Evolutionary conservation across 2,329 filamentous ascomycete species (phyloP), one percentile per base, ranked within the genome.

Genomic region (Furcasterigmium furcatum): DNA sequence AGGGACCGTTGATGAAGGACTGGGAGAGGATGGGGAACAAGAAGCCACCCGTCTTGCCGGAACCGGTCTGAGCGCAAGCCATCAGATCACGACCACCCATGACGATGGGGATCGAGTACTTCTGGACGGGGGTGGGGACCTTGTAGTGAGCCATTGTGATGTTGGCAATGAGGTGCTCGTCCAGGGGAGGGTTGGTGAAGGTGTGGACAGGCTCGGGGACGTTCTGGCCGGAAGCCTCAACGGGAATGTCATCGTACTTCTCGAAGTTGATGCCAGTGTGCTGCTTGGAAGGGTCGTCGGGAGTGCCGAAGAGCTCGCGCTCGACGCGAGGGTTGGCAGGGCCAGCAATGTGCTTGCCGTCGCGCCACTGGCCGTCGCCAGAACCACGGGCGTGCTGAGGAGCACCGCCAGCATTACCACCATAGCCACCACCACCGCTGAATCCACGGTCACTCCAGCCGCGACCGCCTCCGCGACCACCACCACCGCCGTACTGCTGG

Each of bases 181-280:
- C 94, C 57, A 99, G 80, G 61, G 94, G 94, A 55, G 94, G 94
- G 72, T 94, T 95, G 64, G 83, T 90, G 80, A 99, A 99, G 51
- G 84, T 79, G 55, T 85, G 85, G 56, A 96, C 89, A 34, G 92
- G 87, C 63, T 97, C 94, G 38, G 94, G 94, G 44, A 97, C 91
- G 63, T 95, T 84, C 44, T 90, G 85, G 50, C 94, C 94, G 49
- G 92, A 96, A 53, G 94, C 94, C 73, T 97, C 94, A 54, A 99
- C 94, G 45, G 94, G 94, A 56, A 99, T 99, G 70, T 99, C 94
- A 64, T 99, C 94, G 73, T 99, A 99, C 79, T 99, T 99, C 76
- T 96, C 87, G 67, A 99, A 99, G 82, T 99, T 99, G 87, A 99
- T 97, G 71, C 94, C 94, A 27, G 91, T 96, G 62, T 95, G 88